Conservation (phyloP, 2,329 filamentous ascomycete species). For the Fusarium transvaalense region DNA sequence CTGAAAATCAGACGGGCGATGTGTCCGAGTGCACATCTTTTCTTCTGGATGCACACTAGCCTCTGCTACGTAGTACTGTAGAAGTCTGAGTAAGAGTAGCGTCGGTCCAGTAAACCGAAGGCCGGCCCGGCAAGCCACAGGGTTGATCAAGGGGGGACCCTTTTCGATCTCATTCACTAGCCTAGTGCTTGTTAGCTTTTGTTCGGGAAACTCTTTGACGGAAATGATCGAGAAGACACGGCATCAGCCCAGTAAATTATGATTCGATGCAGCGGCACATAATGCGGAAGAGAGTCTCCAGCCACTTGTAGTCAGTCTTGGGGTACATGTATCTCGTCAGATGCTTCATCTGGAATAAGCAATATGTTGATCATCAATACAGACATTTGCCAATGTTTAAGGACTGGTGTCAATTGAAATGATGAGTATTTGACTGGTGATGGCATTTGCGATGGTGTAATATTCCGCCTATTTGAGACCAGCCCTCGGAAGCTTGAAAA, state of each 20-base stretch:
- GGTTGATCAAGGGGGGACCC: slow-evolving; percentile 15
- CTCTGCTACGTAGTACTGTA: neutral
- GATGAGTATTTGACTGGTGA: neutral
- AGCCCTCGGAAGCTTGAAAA: slow-evolving; percentile 14
- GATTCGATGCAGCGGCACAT: slow-evolving; percentile 37
- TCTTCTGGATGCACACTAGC: slow-evolving; percentile 27
- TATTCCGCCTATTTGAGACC: slow-evolving; percentile 2
- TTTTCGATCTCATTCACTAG: slow-evolving; percentile 26
- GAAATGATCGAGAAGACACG: slow-evolving; percentile 29
- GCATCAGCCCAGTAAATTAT: slow-evolving; percentile 32
- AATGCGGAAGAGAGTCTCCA: slow-evolving; percentile 23
- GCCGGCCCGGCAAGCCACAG: slow-evolving; percentile 35
- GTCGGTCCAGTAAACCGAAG: slow-evolving; percentile 29
- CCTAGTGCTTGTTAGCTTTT: slow-evolving; percentile 16
- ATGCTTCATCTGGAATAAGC: slow-evolving; percentile 6
- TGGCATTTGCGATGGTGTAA: slow-evolving; percentile 11
- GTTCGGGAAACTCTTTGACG: slow-evolving; percentile 14
- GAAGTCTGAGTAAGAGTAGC: slow-evolving; percentile 13
- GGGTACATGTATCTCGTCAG: slow-evolving; percentile 11
- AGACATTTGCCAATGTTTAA: slow-evolving; percentile 3
- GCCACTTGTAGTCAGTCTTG: slow-evolving; percentile 6
- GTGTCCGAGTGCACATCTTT: slow-evolving; percentile 21
- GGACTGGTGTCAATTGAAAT: neutral
- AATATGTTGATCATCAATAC: slow-evolving; percentile 7
- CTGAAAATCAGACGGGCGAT: slow-evolving; percentile 29